Conservation (phyloP, 1,284 basidiomycete species). For the Lentinula novae-zelandiae region DNA sequence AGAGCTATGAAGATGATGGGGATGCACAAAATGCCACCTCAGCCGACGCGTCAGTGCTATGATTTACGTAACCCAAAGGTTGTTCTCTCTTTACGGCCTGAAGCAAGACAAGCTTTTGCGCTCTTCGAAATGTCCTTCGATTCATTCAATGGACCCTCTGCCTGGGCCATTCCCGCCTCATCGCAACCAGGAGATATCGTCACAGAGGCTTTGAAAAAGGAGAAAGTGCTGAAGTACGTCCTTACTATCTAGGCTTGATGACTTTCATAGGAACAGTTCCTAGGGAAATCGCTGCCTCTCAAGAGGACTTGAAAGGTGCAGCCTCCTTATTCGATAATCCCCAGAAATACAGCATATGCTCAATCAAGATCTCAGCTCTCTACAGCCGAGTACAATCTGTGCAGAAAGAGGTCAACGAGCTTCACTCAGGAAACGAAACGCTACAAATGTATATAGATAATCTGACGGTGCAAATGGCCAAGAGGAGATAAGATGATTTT, state of each 20-base stretch:
- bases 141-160: slow-evolving; percentile 53
- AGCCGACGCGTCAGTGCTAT: slow-evolving; percentile 39
- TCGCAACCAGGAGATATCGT: slow-evolving; percentile 57
- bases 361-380: slow-evolving; percentile 44
- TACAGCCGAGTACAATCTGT: slow-evolving; percentile 63
- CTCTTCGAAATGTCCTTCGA: slow-evolving; percentile 42
- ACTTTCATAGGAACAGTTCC: slow-evolving; percentile 11
- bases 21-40: neutral
- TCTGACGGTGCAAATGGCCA: slow-evolving; percentile 79
- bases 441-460: slow-evolving; percentile 89
- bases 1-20: neutral
- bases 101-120: neutral
- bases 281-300: slow-evolving; percentile 70
- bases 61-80: neutral
- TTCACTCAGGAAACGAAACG: slow-evolving; percentile 74
- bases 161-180: slow-evolving; percentile 53
- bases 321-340: slow-evolving; percentile 5
- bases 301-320: slow-evolving; percentile 70
- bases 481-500: slow-evolving; percentile 45
- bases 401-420: slow-evolving; percentile 73
- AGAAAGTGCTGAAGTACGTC: slow-evolving; percentile 51
- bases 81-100: no score
- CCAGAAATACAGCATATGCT: neutral
- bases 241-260: slow-evolving; percentile 28
- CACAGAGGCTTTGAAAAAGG: slow-evolving; percentile 71